Percentiles rank a stretch among this genome's conserved stretches.
Conservation (phyloP, 768 basidiomycete species). For the Austroboletus eburneus region DNA sequence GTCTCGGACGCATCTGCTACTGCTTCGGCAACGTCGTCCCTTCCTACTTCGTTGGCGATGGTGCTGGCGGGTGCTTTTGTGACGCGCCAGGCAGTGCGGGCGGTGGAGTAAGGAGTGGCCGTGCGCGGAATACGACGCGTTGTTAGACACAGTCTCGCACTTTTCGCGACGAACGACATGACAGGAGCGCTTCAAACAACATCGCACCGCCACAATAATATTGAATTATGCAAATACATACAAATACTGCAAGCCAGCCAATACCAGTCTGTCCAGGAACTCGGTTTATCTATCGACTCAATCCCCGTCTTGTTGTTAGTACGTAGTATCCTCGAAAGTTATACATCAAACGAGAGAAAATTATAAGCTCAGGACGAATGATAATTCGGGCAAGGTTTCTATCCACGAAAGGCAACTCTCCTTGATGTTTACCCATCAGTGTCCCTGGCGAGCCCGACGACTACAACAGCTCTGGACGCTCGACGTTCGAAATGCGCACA, state of each 20-base stretch:
- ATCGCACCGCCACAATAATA: conserved; percentile 4
- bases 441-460: conserved; percentile 12
- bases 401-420: conserved; percentile 14
- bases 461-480: conserved; percentile 14
- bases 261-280: too few species aligned
- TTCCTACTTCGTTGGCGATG: conserved; percentile 18
- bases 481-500: background rate
- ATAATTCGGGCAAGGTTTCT: too few species aligned
- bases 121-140: conserved; percentile 5
- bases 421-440: conserved; percentile 20
- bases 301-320: too few species aligned
- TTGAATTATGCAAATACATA: too few species aligned
- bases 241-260: too few species aligned
- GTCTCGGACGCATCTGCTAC: conserved; percentile 17
- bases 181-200: too few species aligned
- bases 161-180: conserved; percentile 19
- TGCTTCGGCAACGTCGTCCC: conserved; percentile 18
- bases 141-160: conserved; percentile 7
- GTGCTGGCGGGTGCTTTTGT: conserved; percentile 33
- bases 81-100: conserved; percentile 17
- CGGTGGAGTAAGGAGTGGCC: conserved; percentile 1
- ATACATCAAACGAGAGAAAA: too few species aligned
- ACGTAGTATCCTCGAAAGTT: too few species aligned
- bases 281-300: too few species aligned
- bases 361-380: too few species aligned